phyloP scores from a whole-genome alignment of 139 green algal species.

The Coelastrella sp. region DNA sequence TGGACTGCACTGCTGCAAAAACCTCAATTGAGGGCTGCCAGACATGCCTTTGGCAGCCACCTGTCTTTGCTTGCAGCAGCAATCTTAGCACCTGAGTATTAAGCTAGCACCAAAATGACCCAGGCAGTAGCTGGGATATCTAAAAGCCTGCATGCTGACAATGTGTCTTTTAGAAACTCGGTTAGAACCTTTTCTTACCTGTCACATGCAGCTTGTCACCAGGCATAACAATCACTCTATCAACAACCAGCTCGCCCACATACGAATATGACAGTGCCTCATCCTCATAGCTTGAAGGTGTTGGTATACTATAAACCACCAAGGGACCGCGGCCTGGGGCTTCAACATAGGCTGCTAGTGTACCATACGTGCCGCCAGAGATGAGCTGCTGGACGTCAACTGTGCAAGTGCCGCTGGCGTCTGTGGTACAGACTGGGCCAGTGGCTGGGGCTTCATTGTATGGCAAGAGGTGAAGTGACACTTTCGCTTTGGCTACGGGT shows the following conservation, averaged over 20 bases:
- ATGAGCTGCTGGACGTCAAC: not conserved
- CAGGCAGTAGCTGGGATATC: too few species aligned
- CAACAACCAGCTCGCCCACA: slow-evolving; percentile 53
- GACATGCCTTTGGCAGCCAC: too few species aligned
- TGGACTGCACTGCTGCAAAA: too few species aligned
- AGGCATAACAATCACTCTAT: slow-evolving; percentile 56
- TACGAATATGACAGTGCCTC: not conserved
- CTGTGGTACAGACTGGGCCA: slow-evolving; percentile 22
- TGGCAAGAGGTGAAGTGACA: not conserved
- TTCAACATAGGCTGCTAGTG: not conserved
- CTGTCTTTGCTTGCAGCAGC: too few species aligned
- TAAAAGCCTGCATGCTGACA: too few species aligned
- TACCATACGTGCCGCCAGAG: not conserved
- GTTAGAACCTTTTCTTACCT: slow-evolving; percentile 1
- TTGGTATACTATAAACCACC: not conserved
- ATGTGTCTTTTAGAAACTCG: too few species aligned
- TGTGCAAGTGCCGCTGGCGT: slow-evolving; percentile 16
- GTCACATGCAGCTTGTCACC: slow-evolving; percentile 60
- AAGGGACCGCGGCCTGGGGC: slow-evolving; percentile 12
- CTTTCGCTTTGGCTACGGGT: not conserved
- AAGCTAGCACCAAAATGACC: too few species aligned
- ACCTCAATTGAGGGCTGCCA: too few species aligned
- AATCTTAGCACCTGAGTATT: too few species aligned
- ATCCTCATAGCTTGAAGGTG: not conserved
- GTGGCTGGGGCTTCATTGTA: not conserved